Base-by-base conservation (phyloP, 306 rosid species). In the Prunus salicina region DNA sequence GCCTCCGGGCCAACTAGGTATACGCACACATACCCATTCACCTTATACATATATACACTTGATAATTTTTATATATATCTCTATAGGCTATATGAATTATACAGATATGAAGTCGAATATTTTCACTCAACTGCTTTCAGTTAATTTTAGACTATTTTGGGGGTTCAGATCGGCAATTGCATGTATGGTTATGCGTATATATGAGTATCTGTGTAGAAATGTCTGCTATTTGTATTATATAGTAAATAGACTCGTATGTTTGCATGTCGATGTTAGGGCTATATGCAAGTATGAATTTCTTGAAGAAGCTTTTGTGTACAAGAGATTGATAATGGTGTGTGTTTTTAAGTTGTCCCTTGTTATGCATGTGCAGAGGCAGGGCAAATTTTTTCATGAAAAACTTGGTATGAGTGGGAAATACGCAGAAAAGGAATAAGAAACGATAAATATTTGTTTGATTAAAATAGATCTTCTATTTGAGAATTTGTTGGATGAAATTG, bases 1-100 rank as follows among this genome's bases (percentile, higher is more conserved):
- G 19, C 60, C 24, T 63, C 81, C 52, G 56, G 25, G 20, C 16
- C 27, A 6, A 18, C 75, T 61, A 58, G 81, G 85, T 81, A 81
- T 4, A 45, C 20, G 24, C 69, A 6, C 24, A 22, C 65, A 20
- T 43, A 38, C 51, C 30, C 61, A 32, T 41, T 18, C 15, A 24
- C 68, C 65, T 11, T 14, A 2, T 14, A 18, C 5, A 11, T 64
- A 28, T 11, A 6, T 14, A 2, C 14, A 47, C 52, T 3, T 47
- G 52, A 47, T 47, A 25, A 60, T 63, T 9, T 16, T 6, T 16
- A 11, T 34, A 8, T 18, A 16, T 2, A 32, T 64, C 46, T 34
- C 24, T 75, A n/a, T 14, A 60, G 66, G 47, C 14, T 16, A 34
- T 69, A 9, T 28, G 32, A 61, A 58, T 61, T 38, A 12, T 12